Evolutionary conservation across 2,329 filamentous ascomycete genomes (phyloP), one percentile per base, ranked within the genome.

Genomic region (Monosporascus sp.): DNA sequence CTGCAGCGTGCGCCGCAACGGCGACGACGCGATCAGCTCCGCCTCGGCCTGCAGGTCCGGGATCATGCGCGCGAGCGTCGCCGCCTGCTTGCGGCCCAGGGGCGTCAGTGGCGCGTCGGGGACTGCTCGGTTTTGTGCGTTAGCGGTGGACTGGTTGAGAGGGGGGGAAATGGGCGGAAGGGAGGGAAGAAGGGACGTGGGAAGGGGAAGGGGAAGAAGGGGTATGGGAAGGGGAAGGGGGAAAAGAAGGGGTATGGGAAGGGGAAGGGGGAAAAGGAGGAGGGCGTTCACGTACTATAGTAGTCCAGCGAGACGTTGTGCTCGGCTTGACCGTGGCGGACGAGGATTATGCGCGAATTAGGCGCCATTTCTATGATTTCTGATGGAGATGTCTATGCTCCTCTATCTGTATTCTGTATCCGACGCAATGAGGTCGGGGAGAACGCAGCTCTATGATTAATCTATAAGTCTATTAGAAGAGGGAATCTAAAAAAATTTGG

Each of bases 1-100:
- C 52, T 70, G 66, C 45, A 70, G 58, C 3, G 66, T 69, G 44
- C 67, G 65, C 27, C 57, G 59, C 5, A 69, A 55, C 3, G 67
- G 67, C 15, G 68, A 70, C 6, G 63, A 63, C 38, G 65, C 52
- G 37, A 70, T 49, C 0, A 69, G 52, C 9, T 64, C 62, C 41
- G 62, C 60, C 17, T 58, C 52, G 11, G 50, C 15, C 45, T 65
- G 58, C 18, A 64, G 50, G 5, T 51, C 49, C 2, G 57, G 53
- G 25, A 63, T 51, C 20, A 54, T 51, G 15, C 50, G 55, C 9
- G 60, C 24, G 22, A 65, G 54, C 3, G 60, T 53, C n/a, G 58
- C 52, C 6, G 59, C 63, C 51, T 65, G 61, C 52, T 57, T 60
- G 51, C 57, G 63, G 20, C 62, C 61, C 2, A 64, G 55, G 2